Conservation (phyloP, 2,329 filamentous ascomycete genomes). For the Amylocarpus encephaloides region DNA sequence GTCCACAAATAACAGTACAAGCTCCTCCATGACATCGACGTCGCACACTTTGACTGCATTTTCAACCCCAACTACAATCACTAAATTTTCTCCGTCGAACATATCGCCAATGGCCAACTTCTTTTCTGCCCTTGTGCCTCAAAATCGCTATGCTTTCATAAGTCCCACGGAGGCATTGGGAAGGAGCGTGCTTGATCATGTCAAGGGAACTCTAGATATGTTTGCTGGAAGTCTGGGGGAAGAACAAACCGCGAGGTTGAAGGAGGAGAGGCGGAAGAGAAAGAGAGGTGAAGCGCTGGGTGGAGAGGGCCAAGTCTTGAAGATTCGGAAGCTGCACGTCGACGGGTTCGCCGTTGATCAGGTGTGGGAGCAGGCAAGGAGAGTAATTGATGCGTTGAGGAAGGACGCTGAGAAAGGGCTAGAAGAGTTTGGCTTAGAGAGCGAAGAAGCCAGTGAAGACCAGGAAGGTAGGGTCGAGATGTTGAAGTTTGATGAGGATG, state of each 20-base stretch:
- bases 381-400: constrained; percentile 65
- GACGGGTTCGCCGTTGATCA: constrained; percentile 84
- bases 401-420: constrained; percentile 46
- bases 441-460: constrained; percentile 31
- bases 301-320: constrained; percentile 49
- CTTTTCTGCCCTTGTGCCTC: constrained; percentile 22
- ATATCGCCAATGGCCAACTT: constrained; percentile 22
- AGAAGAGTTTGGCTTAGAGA: constrained; percentile 30
- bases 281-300: constrained; percentile 55
- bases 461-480: constrained; percentile 33
- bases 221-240: constrained; percentile 69
- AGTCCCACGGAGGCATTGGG: constrained; percentile 63
- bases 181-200: constrained; percentile 62
- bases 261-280: constrained; percentile 65
- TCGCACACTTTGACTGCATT: constrained; percentile 56
- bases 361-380: constrained; percentile 88
- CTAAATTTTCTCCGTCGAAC: constrained; percentile 33
- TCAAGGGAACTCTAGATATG: constrained; percentile 74
- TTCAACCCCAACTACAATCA: constrained; percentile 32
- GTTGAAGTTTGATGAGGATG: constrained; percentile 35
- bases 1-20: constrained; percentile 33
- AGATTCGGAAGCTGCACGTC: constrained; percentile 75
- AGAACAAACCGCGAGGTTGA: constrained; percentile 62
- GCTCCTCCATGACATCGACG: constrained; percentile 56
- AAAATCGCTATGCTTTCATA: constrained; percentile 52